A percentile compares a stretch with the other conserved stretches of the same genome.
These are phyloP conservation scores for Talaromyces thailandensis DNA, from an alignment of 495 filamentous ascomycete genomes.

Conservation along the genomic window DNA sequence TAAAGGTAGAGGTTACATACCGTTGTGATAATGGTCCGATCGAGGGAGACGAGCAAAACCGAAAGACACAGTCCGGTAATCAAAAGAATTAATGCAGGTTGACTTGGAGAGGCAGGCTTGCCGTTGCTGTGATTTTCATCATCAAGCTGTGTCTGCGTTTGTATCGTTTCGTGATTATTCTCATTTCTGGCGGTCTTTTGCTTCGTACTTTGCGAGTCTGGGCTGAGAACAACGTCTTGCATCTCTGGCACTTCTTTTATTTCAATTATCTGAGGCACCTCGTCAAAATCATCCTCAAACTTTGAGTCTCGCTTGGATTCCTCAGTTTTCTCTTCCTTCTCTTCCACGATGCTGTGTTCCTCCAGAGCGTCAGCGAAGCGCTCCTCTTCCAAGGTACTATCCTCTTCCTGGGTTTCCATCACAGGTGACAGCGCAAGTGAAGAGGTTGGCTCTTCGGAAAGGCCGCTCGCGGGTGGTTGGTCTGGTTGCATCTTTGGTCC, in stretches of 20 bases:
- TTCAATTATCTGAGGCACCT: not conserved
- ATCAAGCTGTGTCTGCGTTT: not conserved
- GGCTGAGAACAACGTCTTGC: not conserved
- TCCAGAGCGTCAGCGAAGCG: constrained; percentile 6
- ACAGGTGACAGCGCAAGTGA: constrained; percentile 5
- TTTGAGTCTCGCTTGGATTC: constrained; percentile 6
- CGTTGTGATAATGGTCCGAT: constrained; percentile 37
- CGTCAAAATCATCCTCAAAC: constrained; percentile 6
- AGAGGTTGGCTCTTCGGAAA: not conserved
- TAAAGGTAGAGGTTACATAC: constrained; percentile 20
- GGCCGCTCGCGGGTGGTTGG: not conserved
- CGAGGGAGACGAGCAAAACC: constrained; percentile 41
- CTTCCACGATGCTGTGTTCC: not conserved
- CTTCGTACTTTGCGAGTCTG: not conserved
- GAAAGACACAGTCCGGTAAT: constrained; percentile 36
- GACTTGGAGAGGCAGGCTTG: not conserved
- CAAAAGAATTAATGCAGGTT: constrained; percentile 10
- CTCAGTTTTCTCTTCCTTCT: not conserved
- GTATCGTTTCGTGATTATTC: not conserved
- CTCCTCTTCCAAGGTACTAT: constrained; percentile 4
- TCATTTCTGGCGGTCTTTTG: not conserved
- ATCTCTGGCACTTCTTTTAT: not conserved
- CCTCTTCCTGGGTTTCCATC: constrained; percentile 5
- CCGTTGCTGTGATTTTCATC: not conserved
- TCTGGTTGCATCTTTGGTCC: not conserved